A percentile compares a stretch with the other conserved stretches of the same genome.
Evolutionary conservation across 192 early-diverging fungal genomes (phyloP).

Genomic region (Mortierella claussenii): DNA sequence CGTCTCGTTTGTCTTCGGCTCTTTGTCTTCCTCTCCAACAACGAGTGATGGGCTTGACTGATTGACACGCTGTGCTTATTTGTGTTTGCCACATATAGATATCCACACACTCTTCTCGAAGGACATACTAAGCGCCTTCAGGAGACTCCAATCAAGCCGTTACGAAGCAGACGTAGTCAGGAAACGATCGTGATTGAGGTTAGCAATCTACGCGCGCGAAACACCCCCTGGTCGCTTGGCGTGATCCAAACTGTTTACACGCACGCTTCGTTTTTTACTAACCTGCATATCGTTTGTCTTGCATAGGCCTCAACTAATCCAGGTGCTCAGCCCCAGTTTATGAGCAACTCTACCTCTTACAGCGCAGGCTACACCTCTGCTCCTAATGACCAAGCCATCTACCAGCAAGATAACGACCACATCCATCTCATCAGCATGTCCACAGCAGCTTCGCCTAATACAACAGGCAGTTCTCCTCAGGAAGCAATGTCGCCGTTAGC

Average conservation of each 20-base stretch:
- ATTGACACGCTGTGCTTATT: too few relatives aligned
- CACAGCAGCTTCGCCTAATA: background rate
- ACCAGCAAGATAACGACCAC: background rate
- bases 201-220: too few relatives aligned
- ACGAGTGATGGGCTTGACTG: too few relatives aligned
- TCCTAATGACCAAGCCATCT: conserved; percentile 9
- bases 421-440: conserved; percentile 1
- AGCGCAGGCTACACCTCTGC: conserved; percentile 12
- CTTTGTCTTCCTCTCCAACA: too few relatives aligned
- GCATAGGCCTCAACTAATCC: too few relatives aligned
- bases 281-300: background rate
- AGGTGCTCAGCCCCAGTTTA: background rate
- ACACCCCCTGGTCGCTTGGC: too few relatives aligned
- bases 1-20: too few relatives aligned
- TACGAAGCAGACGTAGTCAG: background rate
- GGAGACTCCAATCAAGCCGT: background rate
- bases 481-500: background rate
- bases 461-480: background rate
- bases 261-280: too few relatives aligned
- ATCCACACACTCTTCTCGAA: background rate
- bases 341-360: conserved; percentile 19
- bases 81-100: background rate
- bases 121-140: background rate
- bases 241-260: too few relatives aligned
- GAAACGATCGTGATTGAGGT: background rate